Conservation (phyloP, 2,329 filamentous ascomycete genomes). For the Aspergillus phoenicis region DNA sequence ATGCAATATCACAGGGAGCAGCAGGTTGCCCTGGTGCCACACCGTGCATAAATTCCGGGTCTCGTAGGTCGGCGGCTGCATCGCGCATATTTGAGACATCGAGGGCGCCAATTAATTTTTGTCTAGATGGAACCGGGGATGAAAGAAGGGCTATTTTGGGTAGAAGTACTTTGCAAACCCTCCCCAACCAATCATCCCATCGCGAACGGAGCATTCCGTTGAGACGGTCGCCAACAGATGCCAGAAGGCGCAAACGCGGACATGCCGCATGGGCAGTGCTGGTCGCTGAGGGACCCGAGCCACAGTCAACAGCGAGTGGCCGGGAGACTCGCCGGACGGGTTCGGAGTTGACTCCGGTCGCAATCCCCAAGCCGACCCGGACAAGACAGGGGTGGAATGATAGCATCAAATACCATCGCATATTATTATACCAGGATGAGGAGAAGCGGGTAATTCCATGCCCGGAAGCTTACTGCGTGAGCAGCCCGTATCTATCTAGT, state of each 20-base stretch:
- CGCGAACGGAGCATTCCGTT: neutral
- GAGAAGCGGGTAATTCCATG: neutral
- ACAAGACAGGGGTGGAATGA: neutral
- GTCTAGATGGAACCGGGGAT: neutral
- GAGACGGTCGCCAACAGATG: neutral
- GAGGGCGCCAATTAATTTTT: neutral
- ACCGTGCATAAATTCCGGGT: neutral
- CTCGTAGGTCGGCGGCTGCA: neutral
- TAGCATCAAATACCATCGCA: neutral
- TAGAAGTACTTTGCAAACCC: neutral
- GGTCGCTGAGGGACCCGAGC: neutral
- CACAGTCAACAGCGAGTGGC: neutral
- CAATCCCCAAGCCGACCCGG: neutral
- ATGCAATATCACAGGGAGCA: conserved; percentile 2
- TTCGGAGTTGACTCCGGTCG: neutral
- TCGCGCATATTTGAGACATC: neutral
- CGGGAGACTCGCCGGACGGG: neutral
- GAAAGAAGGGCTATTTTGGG: neutral
- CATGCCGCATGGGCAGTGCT: neutral
- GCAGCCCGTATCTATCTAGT: neutral
- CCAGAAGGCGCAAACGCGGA: neutral
- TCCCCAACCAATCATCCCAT: no score
- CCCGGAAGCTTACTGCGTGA: neutral
- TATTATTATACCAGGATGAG: neutral
- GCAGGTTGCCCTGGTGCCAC: neutral